These are phyloP conservation scores for Viola odorata DNA, from an alignment of 345 rosid genomes.

Conservation along the genomic window DNA sequence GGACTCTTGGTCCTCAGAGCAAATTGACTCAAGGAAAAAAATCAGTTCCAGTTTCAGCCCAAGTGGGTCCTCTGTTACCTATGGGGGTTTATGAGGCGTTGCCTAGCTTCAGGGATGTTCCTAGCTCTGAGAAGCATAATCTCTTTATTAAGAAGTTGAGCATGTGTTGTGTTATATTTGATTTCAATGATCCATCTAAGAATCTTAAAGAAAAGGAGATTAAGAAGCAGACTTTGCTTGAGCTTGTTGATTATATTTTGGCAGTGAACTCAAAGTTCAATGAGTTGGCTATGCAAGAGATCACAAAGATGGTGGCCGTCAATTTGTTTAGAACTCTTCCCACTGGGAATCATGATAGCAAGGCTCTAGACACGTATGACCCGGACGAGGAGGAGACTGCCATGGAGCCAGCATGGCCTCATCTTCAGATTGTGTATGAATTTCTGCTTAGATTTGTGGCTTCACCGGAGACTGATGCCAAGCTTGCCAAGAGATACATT, in stretches of 20 bases:
- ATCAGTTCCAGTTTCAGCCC: slow-evolving; percentile 22
- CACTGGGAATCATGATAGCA: slow-evolving; percentile 16
- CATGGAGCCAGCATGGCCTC: slow-evolving; percentile 31
- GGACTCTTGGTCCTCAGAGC: slow-evolving; percentile 27
- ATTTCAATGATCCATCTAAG: slow-evolving; percentile 58
- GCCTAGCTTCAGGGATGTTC: slow-evolving; percentile 64
- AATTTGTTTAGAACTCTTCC: slow-evolving; percentile 27
- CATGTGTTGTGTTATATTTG: slow-evolving; percentile 61
- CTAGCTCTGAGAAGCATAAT: slow-evolving; percentile 56
- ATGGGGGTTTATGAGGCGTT: slow-evolving; percentile 49
- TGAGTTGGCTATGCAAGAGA: slow-evolving; percentile 25
- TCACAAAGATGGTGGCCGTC: slow-evolving; percentile 23
- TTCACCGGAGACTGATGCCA: slow-evolving; percentile 29
- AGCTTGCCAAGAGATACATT: slow-evolving; percentile 41
- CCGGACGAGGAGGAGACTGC: slow-evolving; percentile 23
- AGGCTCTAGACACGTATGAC: slow-evolving; percentile 16
- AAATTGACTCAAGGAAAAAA: slow-evolving; percentile 44
- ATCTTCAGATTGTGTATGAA: slow-evolving; percentile 28
- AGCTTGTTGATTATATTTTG: slow-evolving; percentile 65
- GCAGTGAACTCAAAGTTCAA: slow-evolving; percentile 33
- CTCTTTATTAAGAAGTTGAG: slow-evolving; percentile 56
- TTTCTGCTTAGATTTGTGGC: slow-evolving; percentile 25
- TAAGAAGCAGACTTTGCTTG: slow-evolving; percentile 67
- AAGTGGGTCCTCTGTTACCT: slow-evolving; percentile 31
- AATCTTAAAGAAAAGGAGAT: slow-evolving; percentile 69